Conservation (phyloP, 257 asterid genomes). For the Solanum chiquidenum region DNA sequence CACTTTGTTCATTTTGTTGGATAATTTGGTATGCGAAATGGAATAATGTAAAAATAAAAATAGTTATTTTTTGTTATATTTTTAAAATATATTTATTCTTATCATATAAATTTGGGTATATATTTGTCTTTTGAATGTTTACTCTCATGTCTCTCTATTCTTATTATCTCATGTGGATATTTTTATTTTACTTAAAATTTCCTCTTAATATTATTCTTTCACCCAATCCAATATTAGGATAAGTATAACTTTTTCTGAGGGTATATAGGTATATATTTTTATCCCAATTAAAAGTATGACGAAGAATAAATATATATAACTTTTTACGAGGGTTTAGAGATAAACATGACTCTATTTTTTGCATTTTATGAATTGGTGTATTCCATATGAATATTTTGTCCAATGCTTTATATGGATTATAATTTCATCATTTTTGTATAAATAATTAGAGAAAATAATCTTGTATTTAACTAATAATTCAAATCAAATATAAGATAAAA, state of each 20-base stretch:
- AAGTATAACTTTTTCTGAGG: too few relatives aligned
- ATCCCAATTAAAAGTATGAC: background rate
- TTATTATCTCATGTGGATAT: too few relatives aligned
- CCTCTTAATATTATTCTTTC: background rate
- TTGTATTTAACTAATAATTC: too few relatives aligned
- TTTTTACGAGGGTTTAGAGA: background rate
- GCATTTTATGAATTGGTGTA: too few relatives aligned
- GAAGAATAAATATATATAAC: background rate
- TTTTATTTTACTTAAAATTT: too few relatives aligned
- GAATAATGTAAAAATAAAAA: too few relatives aligned
- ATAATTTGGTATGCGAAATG: background rate
- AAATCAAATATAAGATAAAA: background rate
- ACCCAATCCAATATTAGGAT: background rate
- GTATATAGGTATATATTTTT: too few relatives aligned
- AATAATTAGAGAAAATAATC: too few relatives aligned
- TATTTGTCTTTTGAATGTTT: background rate
- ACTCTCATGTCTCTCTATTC: background rate
- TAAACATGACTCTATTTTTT: too few relatives aligned
- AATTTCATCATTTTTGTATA: too few relatives aligned
- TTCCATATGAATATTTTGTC: background rate
- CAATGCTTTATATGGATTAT: background rate
- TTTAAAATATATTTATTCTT: too few relatives aligned
- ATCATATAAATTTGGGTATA: background rate
- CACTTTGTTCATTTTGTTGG: background rate
- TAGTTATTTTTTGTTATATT: background rate